phyloP scores from a whole-genome alignment of 345 rosid genomes.

The Camelina sativa region DNA sequence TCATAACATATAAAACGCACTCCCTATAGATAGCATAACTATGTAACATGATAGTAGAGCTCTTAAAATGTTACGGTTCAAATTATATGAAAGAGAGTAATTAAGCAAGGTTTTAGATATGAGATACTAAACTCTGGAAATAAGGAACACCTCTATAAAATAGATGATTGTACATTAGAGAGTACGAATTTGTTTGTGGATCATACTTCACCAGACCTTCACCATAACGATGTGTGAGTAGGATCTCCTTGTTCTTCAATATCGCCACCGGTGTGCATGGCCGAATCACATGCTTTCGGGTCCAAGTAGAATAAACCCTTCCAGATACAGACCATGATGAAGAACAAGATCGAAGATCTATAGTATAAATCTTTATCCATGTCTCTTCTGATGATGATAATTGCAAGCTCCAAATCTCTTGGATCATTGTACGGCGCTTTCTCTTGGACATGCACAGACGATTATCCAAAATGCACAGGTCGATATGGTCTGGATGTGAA shows the following conservation, averaged over 20 bases:
- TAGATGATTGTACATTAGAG: not conserved
- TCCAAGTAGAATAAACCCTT: not conserved
- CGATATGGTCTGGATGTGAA: conserved; percentile 3
- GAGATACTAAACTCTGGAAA: not conserved
- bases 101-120: not conserved
- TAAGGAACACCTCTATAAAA: not conserved
- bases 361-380: not conserved
- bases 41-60: not conserved
- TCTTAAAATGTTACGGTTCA: too few species aligned
- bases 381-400: conserved; percentile 7
- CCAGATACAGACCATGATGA: not conserved
- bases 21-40: not conserved
- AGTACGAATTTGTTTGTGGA: not conserved
- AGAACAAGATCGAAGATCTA: conserved; percentile 7
- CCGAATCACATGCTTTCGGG: not conserved
- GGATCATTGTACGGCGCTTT: not conserved
- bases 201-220: not conserved
- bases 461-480: not conserved
- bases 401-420: conserved; percentile 1
- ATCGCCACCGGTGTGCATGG: not conserved
- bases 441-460: not conserved
- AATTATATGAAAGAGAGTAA: not conserved
- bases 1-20: not conserved
- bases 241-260: conserved; percentile 9
- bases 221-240: not conserved